phyloP scores from a whole-genome alignment of 1,139 yeast genomes.

The Kodamaea fungicola region DNA sequence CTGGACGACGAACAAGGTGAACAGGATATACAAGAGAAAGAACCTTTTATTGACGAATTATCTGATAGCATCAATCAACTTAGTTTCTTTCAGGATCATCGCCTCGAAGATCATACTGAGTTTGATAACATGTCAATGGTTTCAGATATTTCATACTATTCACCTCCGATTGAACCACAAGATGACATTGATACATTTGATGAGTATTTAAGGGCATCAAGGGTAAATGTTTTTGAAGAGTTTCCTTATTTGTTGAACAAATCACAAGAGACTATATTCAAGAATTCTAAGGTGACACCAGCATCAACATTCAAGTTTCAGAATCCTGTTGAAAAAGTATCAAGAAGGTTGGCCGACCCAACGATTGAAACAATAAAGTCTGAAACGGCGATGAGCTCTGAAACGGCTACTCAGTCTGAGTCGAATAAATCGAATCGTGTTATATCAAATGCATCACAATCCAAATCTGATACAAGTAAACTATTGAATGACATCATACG shows the following conservation, averaged over 20 bases:
- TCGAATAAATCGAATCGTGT: background rate
- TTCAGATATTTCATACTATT: constrained; percentile 26
- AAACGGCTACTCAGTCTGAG: constrained; percentile 1
- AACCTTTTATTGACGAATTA: constrained; percentile 4
- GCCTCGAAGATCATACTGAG: constrained; percentile 11
- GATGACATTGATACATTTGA: constrained; percentile 30
- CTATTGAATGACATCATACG: constrained; percentile 14
- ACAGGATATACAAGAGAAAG: background rate
- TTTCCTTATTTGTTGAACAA: constrained; percentile 30
- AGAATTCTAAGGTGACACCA: constrained; percentile 8
- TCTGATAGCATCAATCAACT: too few relatives aligned
- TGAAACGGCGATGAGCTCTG: constrained; percentile 11
- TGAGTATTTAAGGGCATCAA: constrained; percentile 31
- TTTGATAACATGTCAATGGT: constrained; percentile 23
- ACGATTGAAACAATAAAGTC: constrained; percentile 29
- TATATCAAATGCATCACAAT: background rate
- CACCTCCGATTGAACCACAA: constrained; percentile 15
- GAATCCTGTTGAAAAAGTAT: constrained; percentile 32
- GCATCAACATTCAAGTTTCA: constrained; percentile 26
- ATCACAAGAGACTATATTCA: constrained; percentile 23
- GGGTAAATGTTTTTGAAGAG: constrained; percentile 29
- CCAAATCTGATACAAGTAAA: constrained; percentile 11
- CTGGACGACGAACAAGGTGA: background rate
- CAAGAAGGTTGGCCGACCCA: constrained; percentile 14
- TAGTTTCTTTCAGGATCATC: too few relatives aligned